Percentiles rank a stretch among this genome's conserved stretches.
phyloP scores from a whole-genome alignment of 768 basidiomycete species.

The Pisolithus albus region DNA sequence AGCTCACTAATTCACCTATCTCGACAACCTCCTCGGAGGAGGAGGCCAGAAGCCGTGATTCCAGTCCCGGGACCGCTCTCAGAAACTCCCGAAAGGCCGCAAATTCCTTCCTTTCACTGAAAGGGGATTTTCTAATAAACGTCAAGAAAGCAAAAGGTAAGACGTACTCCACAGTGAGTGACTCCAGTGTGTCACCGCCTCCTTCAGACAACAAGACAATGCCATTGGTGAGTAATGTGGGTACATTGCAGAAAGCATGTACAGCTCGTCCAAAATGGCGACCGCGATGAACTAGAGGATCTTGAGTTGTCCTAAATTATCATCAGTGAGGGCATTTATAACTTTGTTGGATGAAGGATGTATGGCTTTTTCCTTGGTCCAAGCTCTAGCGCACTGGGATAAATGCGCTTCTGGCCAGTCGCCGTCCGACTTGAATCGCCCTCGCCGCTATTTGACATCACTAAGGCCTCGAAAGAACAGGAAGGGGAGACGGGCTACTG shows the following conservation, averaged over 20 bases:
- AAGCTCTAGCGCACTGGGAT: too few species aligned
- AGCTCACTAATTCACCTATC: constrained; percentile 13
- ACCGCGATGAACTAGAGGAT: constrained; percentile 17
- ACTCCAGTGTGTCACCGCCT: too few species aligned
- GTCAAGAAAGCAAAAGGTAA: too few species aligned
- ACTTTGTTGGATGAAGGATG: too few species aligned
- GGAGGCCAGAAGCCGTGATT: constrained; percentile 8
- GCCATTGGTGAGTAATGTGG: constrained; percentile 11
- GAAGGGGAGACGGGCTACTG: too few species aligned
- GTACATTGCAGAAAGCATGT: constrained; percentile 17
- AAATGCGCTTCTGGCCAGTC: too few species aligned
- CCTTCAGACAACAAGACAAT: not conserved
- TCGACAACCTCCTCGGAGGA: constrained; percentile 9
- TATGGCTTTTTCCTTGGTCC: too few species aligned
- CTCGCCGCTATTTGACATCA: too few species aligned
- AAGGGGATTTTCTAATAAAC: not conserved
- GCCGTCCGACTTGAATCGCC: too few species aligned
- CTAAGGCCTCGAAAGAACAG: too few species aligned
- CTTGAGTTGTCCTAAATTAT: not conserved
- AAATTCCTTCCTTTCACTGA: not conserved
- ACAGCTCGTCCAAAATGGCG: constrained; percentile 16
- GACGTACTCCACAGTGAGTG: too few species aligned
- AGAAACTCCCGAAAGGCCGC: constrained; percentile 9
- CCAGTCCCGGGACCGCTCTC: constrained; percentile 8
- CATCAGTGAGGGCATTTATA: too few species aligned